Evolutionary conservation across 306 rosid species (phyloP), one percentile per base, ranked within the genome.

Genomic region (Lablab purpureus): DNA sequence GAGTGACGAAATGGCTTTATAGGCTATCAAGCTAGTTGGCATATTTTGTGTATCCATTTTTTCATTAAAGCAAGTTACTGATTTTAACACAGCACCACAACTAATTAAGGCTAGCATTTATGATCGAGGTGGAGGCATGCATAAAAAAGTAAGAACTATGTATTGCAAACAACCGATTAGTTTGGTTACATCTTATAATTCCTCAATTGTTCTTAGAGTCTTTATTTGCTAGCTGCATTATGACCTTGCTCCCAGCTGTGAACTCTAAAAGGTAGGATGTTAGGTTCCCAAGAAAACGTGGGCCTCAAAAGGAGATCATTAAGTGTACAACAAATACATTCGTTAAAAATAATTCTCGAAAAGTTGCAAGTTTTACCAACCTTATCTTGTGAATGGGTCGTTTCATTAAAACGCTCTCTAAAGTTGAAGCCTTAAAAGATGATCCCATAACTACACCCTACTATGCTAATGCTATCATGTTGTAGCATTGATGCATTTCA

Each of bases 71-170:
- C 14, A 3, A 0, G 21, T 28, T 32, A 25, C 72, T 62, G 32
- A 30, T 63, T 62, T 30, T 25, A 62, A 28, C 19, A 15, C 43
- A 13, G 22, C 67, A 30, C 72, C 32, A 11, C 25, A 63, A 40
- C 45, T 6, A 40, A 62, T 56, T 41, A 67, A 27, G 6, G 13
- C 46, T 28, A 32, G 72, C 81, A 65, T 65, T 76, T 77, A 66
- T 37, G 81, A 76, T 51, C 28, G 54, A 14, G 67, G 67, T 77
- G 54, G 41, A 51, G 22, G 43, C 43, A 64, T 34, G 54, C 43
- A 64, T 34, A 65, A 36, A 43, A 14, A 36, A 34, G 30, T 36
- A 32, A 34, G 43, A 51, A 21, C 18, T 60, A 75, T 75, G 45
- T 12, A 47, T n/a, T 28, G 10, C 13, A 13, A 43, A 18, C 18